These are phyloP conservation scores for Calonectria ilicicola DNA, from an alignment of 2,329 filamentous ascomycete species.

Conservation along the genomic window DNA sequence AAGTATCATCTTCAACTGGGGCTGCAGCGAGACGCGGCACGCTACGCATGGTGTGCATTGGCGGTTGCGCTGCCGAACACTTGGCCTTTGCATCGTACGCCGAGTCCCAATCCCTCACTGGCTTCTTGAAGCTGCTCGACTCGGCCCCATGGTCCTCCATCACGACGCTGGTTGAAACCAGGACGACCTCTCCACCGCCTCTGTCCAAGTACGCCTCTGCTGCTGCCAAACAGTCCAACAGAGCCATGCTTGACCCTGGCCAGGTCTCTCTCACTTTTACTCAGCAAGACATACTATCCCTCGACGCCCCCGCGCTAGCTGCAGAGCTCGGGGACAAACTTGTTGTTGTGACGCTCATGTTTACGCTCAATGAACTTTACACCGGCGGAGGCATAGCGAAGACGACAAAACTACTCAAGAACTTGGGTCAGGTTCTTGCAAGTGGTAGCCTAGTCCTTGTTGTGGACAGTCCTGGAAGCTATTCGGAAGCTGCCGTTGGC, in stretches of 20 bases:
- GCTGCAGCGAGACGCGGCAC: conserved; percentile 13
- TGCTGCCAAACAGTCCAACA: conserved; percentile 57
- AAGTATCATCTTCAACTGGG: background rate
- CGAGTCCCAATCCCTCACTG: conserved; percentile 38
- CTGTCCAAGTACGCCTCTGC: conserved; percentile 67
- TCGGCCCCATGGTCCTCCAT: conserved; percentile 82
- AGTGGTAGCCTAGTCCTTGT: conserved; percentile 80
- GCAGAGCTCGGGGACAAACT: conserved; percentile 49
- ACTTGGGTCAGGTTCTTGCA: conserved; percentile 69
- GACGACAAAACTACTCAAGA: conserved; percentile 81
- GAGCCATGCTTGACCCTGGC: conserved; percentile 54
- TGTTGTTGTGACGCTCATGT: conserved; percentile 83
- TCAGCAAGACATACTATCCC: conserved; percentile 62
- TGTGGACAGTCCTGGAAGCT: conserved; percentile 93
- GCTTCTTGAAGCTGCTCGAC: conserved; percentile 77
- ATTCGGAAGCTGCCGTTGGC: conserved; percentile 83
- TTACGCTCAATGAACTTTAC: conserved; percentile 97
- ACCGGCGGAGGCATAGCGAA: conserved; percentile 76
- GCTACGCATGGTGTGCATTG: conserved; percentile 61
- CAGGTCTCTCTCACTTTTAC: conserved; percentile 57
- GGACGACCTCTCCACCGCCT: conserved; percentile 64
- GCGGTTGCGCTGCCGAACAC: conserved; percentile 73
- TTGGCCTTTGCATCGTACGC: conserved; percentile 63
- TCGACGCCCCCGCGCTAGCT: conserved; percentile 51
- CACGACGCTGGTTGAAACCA: conserved; percentile 66